These are phyloP conservation scores for Cordyceps javanica DNA, from an alignment of 2,329 filamentous ascomycete species.

Conservation along the genomic window DNA sequence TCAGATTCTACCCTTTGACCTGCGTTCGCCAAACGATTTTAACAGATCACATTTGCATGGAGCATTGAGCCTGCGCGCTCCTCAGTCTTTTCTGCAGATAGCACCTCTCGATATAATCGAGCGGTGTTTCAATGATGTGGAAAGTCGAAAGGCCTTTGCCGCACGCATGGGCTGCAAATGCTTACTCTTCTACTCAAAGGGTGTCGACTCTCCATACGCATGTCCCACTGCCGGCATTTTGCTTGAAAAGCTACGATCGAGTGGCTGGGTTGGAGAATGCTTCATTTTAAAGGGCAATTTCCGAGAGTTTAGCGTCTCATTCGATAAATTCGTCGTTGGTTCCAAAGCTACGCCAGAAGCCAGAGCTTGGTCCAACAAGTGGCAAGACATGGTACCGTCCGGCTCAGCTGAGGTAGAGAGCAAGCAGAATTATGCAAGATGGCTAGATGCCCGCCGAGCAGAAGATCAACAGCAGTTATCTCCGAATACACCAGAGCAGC, in stretches of 20 bases:
- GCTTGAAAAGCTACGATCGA: constrained; percentile 37
- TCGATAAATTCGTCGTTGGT: constrained; percentile 43
- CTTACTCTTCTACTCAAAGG: constrained; percentile 47
- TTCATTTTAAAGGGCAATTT: constrained; percentile 53
- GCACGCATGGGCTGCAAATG: constrained; percentile 41
- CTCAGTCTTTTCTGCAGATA: constrained; percentile 40
- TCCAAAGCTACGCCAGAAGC: constrained; percentile 35
- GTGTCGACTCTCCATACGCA: constrained; percentile 44
- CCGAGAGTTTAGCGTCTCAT: constrained; percentile 47
- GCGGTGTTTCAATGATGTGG: constrained; percentile 42
- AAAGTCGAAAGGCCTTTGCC: constrained; percentile 40
- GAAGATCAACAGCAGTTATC: constrained; percentile 35
- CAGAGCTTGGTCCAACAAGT: constrained; percentile 32
- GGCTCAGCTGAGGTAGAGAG: constrained; percentile 21
- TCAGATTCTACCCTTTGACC: constrained; percentile 43
- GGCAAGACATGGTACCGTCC: constrained; percentile 12
- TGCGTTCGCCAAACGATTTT: constrained; percentile 41
- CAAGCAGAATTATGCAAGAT: constrained; percentile 36
- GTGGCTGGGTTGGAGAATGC: constrained; percentile 44
- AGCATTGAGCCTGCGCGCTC: constrained; percentile 46
- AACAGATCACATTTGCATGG: constrained; percentile 45
- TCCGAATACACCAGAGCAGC: constrained; percentile 32
- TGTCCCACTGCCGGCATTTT: constrained; percentile 43
- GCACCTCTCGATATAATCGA: constrained; percentile 46
- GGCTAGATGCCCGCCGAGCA: constrained; percentile 37